A percentile compares a stretch with the other conserved stretches of the same genome.
phyloP scores from a whole-genome alignment of 192 early-diverging fungal species.

The Backusella psychrophila region DNA sequence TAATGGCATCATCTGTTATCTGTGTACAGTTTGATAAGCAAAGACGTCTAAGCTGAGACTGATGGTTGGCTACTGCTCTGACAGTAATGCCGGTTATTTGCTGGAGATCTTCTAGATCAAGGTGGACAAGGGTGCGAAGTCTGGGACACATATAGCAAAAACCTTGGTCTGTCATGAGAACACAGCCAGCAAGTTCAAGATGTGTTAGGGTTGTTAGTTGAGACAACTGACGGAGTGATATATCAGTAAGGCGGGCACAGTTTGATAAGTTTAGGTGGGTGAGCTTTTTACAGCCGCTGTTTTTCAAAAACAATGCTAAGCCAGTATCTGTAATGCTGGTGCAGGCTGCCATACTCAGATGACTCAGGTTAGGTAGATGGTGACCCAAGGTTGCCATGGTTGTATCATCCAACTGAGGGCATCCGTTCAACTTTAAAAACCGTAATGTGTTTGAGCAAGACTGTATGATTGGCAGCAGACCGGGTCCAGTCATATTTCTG shows the following conservation, averaged over 20 bases:
- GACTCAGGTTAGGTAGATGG: conserved; percentile 37
- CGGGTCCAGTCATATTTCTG: conserved; percentile 42
- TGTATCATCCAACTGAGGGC: conserved; percentile 40
- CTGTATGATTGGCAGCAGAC: conserved; percentile 30
- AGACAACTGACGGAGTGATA: conserved; percentile 34
- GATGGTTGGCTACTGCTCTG: conserved; percentile 27
- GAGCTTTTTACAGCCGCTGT: conserved; percentile 5
- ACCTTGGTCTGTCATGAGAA: conserved; percentile 41
- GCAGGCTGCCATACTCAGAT: conserved; percentile 44
- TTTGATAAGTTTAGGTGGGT: conserved; percentile 43
- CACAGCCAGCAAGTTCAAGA: conserved; percentile 49
- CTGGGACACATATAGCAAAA: conserved; percentile 30
- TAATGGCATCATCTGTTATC: conserved; percentile 39
- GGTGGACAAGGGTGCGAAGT: conserved; percentile 13
- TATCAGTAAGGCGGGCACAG: conserved; percentile 39
- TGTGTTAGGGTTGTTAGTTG: conserved; percentile 38
- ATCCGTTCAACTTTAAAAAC: conserved; percentile 45
- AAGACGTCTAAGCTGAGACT: conserved; percentile 25
- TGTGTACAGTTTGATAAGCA: conserved; percentile 41
- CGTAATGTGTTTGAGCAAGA: conserved; percentile 36
- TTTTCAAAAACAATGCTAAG: conserved; percentile 33
- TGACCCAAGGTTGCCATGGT: conserved; percentile 41
- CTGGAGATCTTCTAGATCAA: conserved; percentile 39
- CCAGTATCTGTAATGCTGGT: conserved; percentile 37
- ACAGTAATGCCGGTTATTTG: conserved; percentile 32